phyloP scores from a whole-genome alignment of 179 eudicot species.

The Silene coronaria region DNA sequence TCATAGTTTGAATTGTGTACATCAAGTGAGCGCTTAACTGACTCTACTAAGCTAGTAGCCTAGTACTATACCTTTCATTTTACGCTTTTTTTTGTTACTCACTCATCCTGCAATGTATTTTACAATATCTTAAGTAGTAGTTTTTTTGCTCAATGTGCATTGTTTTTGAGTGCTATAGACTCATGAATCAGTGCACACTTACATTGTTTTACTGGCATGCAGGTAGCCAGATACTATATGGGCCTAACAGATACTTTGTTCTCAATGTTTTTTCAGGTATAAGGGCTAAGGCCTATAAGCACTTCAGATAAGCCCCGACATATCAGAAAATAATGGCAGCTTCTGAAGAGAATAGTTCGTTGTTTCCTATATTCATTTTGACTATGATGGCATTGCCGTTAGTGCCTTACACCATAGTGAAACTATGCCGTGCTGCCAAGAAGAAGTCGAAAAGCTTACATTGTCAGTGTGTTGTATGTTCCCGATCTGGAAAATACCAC shows the following conservation, averaged over 20 bases:
- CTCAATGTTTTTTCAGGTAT: slow-evolving; percentile 8
- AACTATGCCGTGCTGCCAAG: slow-evolving; percentile 56
- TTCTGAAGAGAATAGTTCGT: slow-evolving; percentile 72
- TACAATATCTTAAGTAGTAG: neutral
- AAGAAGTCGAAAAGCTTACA: slow-evolving; percentile 60
- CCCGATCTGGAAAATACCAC: slow-evolving; percentile 77
- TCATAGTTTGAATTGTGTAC: neutral
- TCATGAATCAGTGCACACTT: slow-evolving; percentile 1
- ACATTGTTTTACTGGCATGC: neutral
- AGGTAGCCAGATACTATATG: neutral
- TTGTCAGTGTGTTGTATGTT: slow-evolving; percentile 67
- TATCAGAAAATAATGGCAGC: slow-evolving; percentile 50
- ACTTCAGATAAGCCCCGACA: slow-evolving; percentile 16
- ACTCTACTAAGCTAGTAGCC: neutral
- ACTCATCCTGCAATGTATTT: neutral
- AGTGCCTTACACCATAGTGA: slow-evolving; percentile 75
- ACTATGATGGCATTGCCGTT: slow-evolving; percentile 82
- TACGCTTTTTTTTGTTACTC: neutral
- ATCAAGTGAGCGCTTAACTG: neutral
- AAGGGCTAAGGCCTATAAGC: neutral
- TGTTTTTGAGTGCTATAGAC: neutral
- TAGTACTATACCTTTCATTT: neutral
- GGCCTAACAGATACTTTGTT: slow-evolving; percentile 10
- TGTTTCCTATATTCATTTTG: slow-evolving; percentile 80
- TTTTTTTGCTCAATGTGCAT: neutral